Base-by-base conservation (phyloP, 2,329 filamentous ascomycete genomes). In the Dactylonectria macrodidyma region DNA sequence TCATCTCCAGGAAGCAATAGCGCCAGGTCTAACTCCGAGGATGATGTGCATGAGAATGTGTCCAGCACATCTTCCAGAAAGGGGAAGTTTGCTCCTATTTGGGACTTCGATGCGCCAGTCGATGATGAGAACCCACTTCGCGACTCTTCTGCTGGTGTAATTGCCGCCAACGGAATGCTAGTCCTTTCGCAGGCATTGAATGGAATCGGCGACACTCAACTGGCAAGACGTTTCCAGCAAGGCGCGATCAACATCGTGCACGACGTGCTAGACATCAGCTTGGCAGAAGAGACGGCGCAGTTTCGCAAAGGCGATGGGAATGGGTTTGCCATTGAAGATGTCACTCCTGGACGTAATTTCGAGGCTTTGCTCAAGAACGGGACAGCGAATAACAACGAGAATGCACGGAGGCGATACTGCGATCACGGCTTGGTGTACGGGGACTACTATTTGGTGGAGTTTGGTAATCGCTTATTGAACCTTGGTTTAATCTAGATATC, bases 401-500 rank as follows among this genome's bases (percentile, higher is more conserved):
- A 75, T 9, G 75, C 78, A 1, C 70, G 68, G 6, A 73, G 72
- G 59, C 59, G 76, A 10, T 80, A 78, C 58, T 62, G 71, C 48
- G 75, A 82, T 19, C 80, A 82, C 68, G 84, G 84, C 0, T 67
- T 86, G 16, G 84, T 86, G 8, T 87, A 86, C 74, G 85, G 82
- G 0, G 85, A 86, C 62, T 87, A 86, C 64, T 87, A 82, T 67
- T 75, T 86, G 19, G 71, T 86, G 1, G 82, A 85, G 64, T 71
- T 84, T 76, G 84, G 84, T 3, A 87, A 87, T 59, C 80, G 82
- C 54, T 69, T 87, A n/a, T 63, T 87, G 47, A 71, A 76, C 41
- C 78, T 83, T 78, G 78, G 79, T 2, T 55, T 74, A 1, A 51
- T 55, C 16, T 73, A 67, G 64, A 57, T 3, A 50, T n/a, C 16